Conservation (phyloP, 768 basidiomycete genomes). For the Tremella fuciformis region DNA sequence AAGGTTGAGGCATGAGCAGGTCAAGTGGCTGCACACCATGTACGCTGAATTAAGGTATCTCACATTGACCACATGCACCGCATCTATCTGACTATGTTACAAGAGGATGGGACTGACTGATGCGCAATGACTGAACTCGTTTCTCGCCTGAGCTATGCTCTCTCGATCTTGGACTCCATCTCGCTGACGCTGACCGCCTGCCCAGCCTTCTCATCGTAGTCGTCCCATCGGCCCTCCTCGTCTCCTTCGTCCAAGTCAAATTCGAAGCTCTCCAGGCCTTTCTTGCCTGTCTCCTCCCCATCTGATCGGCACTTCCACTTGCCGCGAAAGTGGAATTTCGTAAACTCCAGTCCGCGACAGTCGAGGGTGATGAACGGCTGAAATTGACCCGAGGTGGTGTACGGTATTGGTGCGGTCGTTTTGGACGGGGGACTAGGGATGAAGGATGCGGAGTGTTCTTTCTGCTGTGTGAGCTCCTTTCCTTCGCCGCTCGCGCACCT, state of each 20-base stretch:
- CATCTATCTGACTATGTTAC: no score
- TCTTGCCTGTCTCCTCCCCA: conserved; percentile 4
- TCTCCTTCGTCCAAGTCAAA: conserved; percentile 44
- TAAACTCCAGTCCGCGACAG: conserved; percentile 50
- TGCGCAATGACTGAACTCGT: no score
- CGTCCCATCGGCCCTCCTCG: conserved; percentile 50
- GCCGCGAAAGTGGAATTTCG: conserved; percentile 41
- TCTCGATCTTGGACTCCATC: conserved; percentile 35
- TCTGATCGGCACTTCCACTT: conserved; percentile 22
- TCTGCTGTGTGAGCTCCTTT: conserved; percentile 24
- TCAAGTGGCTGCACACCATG: no score
- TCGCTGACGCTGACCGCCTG: conserved; percentile 43
- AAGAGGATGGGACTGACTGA: no score
- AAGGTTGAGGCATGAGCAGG: conserved; percentile 37
- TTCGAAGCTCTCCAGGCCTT: conserved; percentile 23
- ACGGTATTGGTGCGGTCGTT: conserved; percentile 32
- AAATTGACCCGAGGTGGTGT: conserved; percentile 20
- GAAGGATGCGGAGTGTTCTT: conserved; percentile 50
- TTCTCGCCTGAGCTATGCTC: conserved; percentile 13
- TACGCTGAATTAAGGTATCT: no score
- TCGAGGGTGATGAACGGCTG: conserved; percentile 45
- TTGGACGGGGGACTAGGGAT: conserved; percentile 30
- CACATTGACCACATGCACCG: no score
- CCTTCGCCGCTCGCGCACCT: conserved; percentile 26
- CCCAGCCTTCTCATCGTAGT: conserved; percentile 50